phyloP scores from a whole-genome alignment of 352 stramenopile genomes.

The Pythium folliculosum region DNA sequence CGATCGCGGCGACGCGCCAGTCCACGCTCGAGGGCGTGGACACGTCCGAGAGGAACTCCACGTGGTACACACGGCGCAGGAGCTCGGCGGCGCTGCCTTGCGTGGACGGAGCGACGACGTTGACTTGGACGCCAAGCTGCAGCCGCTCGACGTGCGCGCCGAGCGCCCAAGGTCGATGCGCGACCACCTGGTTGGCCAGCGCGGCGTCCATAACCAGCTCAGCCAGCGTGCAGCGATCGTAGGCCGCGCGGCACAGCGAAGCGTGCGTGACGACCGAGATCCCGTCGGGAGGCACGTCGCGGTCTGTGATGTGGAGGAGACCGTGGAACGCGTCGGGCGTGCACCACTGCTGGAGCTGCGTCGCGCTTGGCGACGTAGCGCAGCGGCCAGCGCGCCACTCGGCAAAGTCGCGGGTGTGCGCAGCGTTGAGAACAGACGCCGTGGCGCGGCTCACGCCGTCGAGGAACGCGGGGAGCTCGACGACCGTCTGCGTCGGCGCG shows the following conservation, averaged over 20 bases:
- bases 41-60: conserved; percentile 6
- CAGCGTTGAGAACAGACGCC: background rate
- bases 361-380: background rate
- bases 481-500: background rate
- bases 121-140: background rate
- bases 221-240: conserved; percentile 4
- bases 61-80: background rate
- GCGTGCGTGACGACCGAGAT: background rate
- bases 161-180: background rate
- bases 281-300: too few relatives aligned
- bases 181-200: background rate
- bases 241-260: background rate
- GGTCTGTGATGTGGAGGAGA: background rate
- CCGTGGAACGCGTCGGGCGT: background rate
- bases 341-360: conserved; percentile 5
- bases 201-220: background rate
- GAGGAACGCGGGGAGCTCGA: background rate
- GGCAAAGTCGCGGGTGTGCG: background rate
- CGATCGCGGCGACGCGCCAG: conserved; percentile 2
- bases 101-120: background rate
- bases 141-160: background rate
- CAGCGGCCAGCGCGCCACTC: background rate
- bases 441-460: background rate
- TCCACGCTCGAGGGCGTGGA: background rate
- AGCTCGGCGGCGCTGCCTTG: background rate